Evolutionary conservation across 2,329 filamentous ascomycete species (phyloP).

Genomic region (Aspergillus quadricinctus): DNA sequence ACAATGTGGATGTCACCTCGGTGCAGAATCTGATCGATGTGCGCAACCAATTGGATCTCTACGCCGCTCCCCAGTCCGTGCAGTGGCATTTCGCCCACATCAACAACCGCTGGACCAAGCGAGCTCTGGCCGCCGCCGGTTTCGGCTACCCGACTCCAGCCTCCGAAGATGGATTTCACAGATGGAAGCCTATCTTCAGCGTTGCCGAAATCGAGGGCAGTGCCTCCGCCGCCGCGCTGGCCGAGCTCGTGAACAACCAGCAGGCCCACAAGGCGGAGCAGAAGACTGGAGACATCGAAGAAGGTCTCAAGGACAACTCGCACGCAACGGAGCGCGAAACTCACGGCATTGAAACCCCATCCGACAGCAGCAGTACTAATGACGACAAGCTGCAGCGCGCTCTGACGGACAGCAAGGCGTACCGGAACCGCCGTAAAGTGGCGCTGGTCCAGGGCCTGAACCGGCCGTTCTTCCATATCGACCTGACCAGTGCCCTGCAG

Average conservation of each 20-base stretch:
- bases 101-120: constrained; percentile 92
- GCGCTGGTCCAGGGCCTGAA: constrained; percentile 82
- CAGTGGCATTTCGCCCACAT: constrained; percentile 97
- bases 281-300: constrained; percentile 26
- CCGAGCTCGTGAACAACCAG: constrained; percentile 61
- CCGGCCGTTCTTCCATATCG: constrained; percentile 87
- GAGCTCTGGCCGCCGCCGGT: constrained; percentile 77
- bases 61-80: constrained; percentile 72
- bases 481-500: constrained; percentile 83
- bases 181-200: constrained; percentile 94
- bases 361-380: constrained; percentile 25
- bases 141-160: constrained; percentile 73
- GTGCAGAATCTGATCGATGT: constrained; percentile 91
- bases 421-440: constrained; percentile 36
- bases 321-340: constrained; percentile 30
- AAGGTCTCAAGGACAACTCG: constrained; percentile 27
- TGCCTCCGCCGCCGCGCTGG: constrained; percentile 64
- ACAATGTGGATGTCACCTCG: constrained; percentile 89
- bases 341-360: constrained; percentile 24
- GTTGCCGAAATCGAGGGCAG: constrained; percentile 79
- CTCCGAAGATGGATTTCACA: constrained; percentile 52
- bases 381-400: constrained; percentile 43
- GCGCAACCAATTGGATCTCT: constrained; percentile 86
- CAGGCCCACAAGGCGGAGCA: constrained; percentile 32
- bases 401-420: constrained; percentile 47